These are phyloP conservation scores for Camillea tinctor DNA, from an alignment of 2,329 filamentous ascomycete species.

Conservation along the genomic window DNA sequence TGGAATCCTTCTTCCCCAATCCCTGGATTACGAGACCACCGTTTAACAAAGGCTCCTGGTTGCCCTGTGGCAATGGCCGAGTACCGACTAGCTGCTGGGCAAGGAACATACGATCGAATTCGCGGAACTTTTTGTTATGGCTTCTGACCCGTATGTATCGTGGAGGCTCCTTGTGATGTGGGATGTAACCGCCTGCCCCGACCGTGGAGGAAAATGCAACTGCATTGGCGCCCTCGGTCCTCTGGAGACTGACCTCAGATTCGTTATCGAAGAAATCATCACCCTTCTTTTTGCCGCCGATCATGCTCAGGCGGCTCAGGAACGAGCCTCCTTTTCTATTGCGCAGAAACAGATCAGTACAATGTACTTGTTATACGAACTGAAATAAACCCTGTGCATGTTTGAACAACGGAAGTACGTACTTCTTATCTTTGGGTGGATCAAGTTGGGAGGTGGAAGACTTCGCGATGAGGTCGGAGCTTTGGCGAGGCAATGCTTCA, in stretches of 20 bases:
- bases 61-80: conserved; percentile 36
- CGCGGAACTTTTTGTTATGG: conserved; percentile 75
- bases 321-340: conserved; percentile 84
- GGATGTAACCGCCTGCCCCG: conserved; percentile 73
- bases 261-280: conserved; percentile 60
- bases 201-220: conserved; percentile 77
- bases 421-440: conserved; percentile 64
- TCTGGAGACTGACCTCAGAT: conserved; percentile 64
- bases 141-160: conserved; percentile 84
- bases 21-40: conserved; percentile 30
- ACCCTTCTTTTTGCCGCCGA: conserved; percentile 73
- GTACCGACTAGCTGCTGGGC: conserved; percentile 83
- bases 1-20: conserved; percentile 36
- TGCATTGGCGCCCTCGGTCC: conserved; percentile 79
- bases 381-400: background rate
- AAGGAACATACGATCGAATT: conserved; percentile 86
- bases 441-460: conserved; percentile 36
- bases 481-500: conserved; percentile 40
- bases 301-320: conserved; percentile 76
- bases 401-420: conserved; percentile 33
- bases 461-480: conserved; percentile 42
- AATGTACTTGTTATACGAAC: background rate
- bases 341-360: background rate
- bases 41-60: conserved; percentile 19
- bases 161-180: conserved; percentile 83